Evolutionary conservation across 345 rosid genomes (phyloP).

Genomic region (Linum usitatissimum): DNA sequence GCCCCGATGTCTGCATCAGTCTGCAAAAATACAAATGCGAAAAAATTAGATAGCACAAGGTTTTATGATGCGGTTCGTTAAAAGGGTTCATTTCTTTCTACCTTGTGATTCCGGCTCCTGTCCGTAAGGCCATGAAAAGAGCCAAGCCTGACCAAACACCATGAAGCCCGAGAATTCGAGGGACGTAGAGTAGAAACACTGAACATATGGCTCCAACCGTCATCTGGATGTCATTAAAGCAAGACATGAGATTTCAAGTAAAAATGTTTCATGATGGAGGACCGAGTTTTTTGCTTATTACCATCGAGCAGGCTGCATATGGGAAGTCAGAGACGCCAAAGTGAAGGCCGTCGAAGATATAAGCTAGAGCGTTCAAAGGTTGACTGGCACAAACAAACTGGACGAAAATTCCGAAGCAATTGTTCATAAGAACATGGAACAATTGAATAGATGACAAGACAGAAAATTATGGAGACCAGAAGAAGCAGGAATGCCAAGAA

Average conservation of each 20-base stretch:
- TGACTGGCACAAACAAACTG: constrained; percentile 88
- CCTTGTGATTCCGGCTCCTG: constrained; percentile 71
- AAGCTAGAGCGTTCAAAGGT: constrained; percentile 84
- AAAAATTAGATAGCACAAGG: neutral
- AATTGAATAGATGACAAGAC: neutral
- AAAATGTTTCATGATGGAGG: neutral
- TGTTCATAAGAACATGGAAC: neutral
- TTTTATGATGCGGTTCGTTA: neutral
- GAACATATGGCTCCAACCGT: constrained; percentile 60
- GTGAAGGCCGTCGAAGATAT: constrained; percentile 86
- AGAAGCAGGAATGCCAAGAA: neutral
- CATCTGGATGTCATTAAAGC: constrained; percentile 32
- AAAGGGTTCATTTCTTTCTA: constrained; percentile 12
- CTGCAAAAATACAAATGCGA: constrained; percentile 19
- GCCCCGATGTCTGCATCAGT: constrained; percentile 56
- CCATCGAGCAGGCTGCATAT: constrained; percentile 85
- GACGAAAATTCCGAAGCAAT: constrained; percentile 6
- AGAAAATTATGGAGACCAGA: neutral
- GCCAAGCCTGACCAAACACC: constrained; percentile 93
- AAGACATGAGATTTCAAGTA: too few species aligned
- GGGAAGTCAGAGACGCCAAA: constrained; percentile 89
- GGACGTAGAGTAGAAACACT: constrained; percentile 48
- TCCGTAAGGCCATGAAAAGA: constrained; percentile 76
- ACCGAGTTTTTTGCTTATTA: constrained; percentile 12
- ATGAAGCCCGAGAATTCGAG: constrained; percentile 46